Evolutionary conservation across 225 moss, liverwort and hornwort species (phyloP).

Genomic region (Antitrichia curtipendula): DNA sequence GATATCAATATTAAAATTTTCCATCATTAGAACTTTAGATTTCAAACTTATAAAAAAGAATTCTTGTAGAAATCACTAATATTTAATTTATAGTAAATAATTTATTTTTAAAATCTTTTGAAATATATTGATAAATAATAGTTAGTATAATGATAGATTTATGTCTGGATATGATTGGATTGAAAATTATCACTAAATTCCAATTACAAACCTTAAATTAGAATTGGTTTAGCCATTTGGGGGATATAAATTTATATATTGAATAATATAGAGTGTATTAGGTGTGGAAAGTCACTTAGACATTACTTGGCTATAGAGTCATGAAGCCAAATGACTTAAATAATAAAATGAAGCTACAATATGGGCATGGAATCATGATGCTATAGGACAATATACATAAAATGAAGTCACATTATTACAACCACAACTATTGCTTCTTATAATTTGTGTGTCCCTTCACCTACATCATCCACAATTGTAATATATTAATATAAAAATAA

Average conservation of each 20-base stretch:
- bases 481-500: background rate
- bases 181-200: background rate
- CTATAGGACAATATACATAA: fast-evolving
- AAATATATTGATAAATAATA: background rate
- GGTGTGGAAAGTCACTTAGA: background rate
- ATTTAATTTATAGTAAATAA: background rate
- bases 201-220: fast-evolving
- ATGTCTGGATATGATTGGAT: background rate
- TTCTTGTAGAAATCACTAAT: background rate
- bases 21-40: background rate
- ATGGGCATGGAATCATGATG: background rate
- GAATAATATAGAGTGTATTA: background rate
- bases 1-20: background rate
- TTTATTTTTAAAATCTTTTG: background rate
- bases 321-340: background rate
- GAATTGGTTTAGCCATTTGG: background rate
- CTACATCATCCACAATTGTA: background rate
- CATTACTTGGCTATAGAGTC: background rate
- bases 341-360: fast-evolving
- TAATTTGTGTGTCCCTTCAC: fast-evolving
- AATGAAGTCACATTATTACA: fast-evolving
- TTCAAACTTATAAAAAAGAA: background rate
- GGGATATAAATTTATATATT: background rate
- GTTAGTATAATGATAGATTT: background rate
- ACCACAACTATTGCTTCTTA: background rate